These are phyloP conservation scores for Botrytis deweyae DNA, from an alignment of 2,329 filamentous ascomycete genomes.

Conservation along the genomic window DNA sequence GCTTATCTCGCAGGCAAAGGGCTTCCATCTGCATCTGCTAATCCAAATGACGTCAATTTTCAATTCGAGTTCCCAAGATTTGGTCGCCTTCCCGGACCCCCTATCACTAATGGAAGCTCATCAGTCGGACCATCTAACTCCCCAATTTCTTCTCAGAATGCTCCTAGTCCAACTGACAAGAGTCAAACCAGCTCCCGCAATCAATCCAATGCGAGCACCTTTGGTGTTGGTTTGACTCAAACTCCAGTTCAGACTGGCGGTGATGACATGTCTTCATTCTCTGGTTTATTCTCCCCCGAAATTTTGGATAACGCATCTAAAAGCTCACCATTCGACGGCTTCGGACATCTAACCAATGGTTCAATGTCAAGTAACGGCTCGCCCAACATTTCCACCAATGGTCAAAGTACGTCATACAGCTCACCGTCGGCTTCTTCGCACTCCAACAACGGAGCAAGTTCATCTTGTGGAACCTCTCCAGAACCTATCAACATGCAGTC, in stretches of 20 bases:
- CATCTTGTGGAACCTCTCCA: slow-evolving; percentile 74
- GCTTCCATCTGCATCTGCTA: slow-evolving; percentile 51
- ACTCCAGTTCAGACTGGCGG: slow-evolving; percentile 29
- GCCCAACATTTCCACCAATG: slow-evolving; percentile 36
- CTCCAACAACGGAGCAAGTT: slow-evolving; percentile 58
- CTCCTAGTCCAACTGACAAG: slow-evolving; percentile 31
- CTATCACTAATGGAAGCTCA: slow-evolving; percentile 23
- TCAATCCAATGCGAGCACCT: slow-evolving; percentile 37
- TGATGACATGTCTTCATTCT: slow-evolving; percentile 53
- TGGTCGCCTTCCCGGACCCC: slow-evolving; percentile 63
- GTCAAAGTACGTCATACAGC: slow-evolving; percentile 56
- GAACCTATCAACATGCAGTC: slow-evolving; percentile 73
- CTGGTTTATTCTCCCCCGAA: slow-evolving; percentile 59
- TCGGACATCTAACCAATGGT: slow-evolving; percentile 45
- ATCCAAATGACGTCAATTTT: slow-evolving; percentile 75
- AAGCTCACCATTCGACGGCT: slow-evolving; percentile 43
- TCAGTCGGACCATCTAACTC: slow-evolving; percentile 30
- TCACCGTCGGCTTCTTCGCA: slow-evolving; percentile 65
- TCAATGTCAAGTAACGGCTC: slow-evolving; percentile 45
- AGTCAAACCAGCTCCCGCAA: slow-evolving; percentile 34
- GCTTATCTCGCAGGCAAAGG: slow-evolving; percentile 43
- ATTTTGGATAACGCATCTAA: slow-evolving; percentile 48
- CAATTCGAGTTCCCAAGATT: slow-evolving; percentile 97
- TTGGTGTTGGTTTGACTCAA: slow-evolving; percentile 36
- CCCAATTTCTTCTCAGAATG: slow-evolving; percentile 26